Conservation (phyloP, 306 rosid species). For the Hylodesmum podocarpum region DNA sequence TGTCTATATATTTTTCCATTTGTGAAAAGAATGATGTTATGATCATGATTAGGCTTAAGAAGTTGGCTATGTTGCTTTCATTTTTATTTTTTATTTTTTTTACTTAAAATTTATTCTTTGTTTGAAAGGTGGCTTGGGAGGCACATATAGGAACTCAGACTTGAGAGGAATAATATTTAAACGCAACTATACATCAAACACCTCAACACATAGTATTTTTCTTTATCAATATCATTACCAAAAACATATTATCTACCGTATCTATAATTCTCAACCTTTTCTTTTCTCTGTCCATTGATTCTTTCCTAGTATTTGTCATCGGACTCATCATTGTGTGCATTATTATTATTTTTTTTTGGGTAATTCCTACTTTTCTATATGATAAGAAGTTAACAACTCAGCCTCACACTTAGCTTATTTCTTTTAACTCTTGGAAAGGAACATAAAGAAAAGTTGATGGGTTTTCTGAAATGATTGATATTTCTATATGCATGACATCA, state of each 20-base stretch:
- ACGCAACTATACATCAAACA: too few species aligned
- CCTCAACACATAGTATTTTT: too few species aligned
- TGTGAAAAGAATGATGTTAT: constrained; percentile 33
- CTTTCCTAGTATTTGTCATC: constrained; percentile 14
- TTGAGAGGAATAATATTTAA: too few species aligned
- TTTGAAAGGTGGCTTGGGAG: constrained; percentile 29
- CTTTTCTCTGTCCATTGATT: too few species aligned
- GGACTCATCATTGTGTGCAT: constrained; percentile 45
- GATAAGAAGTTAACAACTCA: constrained; percentile 29
- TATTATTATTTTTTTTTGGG: constrained; percentile 34
- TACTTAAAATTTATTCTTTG: background rate
- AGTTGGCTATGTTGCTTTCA: constrained; percentile 16
- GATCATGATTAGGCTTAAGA: constrained; percentile 25
- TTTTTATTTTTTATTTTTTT: background rate
- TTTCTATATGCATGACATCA: background rate
- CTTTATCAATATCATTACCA: too few species aligned
- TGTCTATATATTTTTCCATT: constrained; percentile 17
- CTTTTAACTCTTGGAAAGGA: constrained; percentile 16
- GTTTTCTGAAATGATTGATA: background rate
- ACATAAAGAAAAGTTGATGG: constrained; percentile 12
- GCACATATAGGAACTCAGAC: too few species aligned
- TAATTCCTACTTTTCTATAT: constrained; percentile 22
- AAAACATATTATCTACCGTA: too few species aligned
- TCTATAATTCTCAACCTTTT: too few species aligned
- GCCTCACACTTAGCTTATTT: constrained; percentile 32